These are phyloP conservation scores for Penicillium carneum DNA, from an alignment of 2,329 filamentous ascomycete genomes.

Conservation along the genomic window DNA sequence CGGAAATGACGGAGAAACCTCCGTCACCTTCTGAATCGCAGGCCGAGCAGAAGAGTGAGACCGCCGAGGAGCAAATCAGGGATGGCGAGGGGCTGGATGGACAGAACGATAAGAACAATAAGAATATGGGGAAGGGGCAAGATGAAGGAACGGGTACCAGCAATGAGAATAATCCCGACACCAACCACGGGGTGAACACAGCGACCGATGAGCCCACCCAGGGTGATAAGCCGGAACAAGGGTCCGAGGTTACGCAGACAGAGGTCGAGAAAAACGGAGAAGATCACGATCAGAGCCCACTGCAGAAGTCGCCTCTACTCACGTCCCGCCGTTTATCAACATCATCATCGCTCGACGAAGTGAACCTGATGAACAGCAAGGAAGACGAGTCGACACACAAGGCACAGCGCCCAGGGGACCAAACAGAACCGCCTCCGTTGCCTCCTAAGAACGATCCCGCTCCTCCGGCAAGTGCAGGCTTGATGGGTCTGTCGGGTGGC, in stretches of 20 bases:
- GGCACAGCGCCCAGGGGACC: conserved; percentile 37
- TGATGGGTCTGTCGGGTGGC: conserved; percentile 70
- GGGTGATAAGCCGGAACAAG: conserved; percentile 21
- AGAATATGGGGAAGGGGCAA: conserved; percentile 17
- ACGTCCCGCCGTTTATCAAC: conserved; percentile 63
- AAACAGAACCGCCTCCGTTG: conserved; percentile 41
- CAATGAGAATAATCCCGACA: conserved; percentile 28
- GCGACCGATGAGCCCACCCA: conserved; percentile 36
- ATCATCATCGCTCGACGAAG: conserved; percentile 65
- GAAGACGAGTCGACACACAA: conserved; percentile 53
- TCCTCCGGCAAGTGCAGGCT: conserved; percentile 42
- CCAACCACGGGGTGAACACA: conserved; percentile 25
- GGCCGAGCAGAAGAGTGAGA: conserved; percentile 35
- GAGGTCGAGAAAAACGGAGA: conserved; percentile 27
- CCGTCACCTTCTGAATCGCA: conserved; percentile 40
- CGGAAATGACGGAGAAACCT: conserved; percentile 45
- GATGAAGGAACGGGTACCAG: conserved; percentile 11
- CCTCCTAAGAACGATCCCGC: conserved; percentile 45
- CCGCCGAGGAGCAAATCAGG: conserved; percentile 1
- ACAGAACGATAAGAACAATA: conserved; percentile 25
- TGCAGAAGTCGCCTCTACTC: conserved; percentile 60
- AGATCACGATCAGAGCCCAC: conserved; percentile 45
- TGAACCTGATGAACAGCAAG: conserved; percentile 69
- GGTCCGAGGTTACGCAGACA: conserved; percentile 15
- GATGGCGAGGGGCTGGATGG: conserved; percentile 15